Conservation (phyloP, 2,329 filamentous ascomycete species). For the Calonectria montana region DNA sequence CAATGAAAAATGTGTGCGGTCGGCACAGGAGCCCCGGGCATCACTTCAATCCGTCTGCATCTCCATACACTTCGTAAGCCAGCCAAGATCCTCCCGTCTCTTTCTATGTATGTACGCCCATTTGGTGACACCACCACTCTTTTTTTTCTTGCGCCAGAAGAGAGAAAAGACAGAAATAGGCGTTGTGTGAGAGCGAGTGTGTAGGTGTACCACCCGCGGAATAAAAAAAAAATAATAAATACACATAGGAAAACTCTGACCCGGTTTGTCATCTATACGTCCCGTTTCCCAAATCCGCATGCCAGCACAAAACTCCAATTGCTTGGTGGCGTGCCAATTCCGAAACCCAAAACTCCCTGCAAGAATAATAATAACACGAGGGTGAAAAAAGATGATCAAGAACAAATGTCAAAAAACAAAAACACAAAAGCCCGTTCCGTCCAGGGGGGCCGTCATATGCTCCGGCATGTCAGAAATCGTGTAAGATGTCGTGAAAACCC, state of each 20-base stretch:
- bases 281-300: conserved; percentile 6
- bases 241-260: not conserved
- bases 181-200: not conserved
- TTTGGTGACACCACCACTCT: not conserved
- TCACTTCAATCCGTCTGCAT: conserved; percentile 1
- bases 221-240: conserved; percentile 1
- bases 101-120: conserved; percentile 5
- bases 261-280: conserved; percentile 6
- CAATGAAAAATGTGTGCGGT: not conserved
- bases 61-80: conserved; percentile 2
- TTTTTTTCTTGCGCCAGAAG: not conserved
- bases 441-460: conserved; percentile 7
- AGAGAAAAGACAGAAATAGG: not conserved
- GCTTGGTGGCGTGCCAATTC: not conserved
- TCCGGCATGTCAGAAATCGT: conserved; percentile 4
- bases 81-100: not conserved
- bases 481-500: conserved; percentile 17
- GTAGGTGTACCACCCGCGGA: not conserved
- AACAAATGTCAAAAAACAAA: not conserved
- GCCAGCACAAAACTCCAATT: not conserved
- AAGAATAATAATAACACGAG: not conserved
- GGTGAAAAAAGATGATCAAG: not conserved
- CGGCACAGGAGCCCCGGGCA: not conserved
- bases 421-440: conserved; percentile 4
- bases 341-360: conserved; percentile 18